phyloP scores from a whole-genome alignment of 768 basidiomycete species.

The Saitozyma podzolica region DNA sequence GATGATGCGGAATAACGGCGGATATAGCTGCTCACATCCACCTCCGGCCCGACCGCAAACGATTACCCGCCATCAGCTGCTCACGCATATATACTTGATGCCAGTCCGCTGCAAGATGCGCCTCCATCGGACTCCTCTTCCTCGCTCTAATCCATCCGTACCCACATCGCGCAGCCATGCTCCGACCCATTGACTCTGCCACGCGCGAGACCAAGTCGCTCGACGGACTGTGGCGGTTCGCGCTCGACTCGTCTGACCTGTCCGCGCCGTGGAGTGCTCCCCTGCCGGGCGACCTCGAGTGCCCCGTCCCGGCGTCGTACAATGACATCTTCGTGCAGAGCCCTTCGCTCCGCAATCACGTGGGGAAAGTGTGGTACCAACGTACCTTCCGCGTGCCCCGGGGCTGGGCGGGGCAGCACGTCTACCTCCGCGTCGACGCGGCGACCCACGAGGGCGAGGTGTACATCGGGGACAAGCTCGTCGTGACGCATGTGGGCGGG shows the following conservation, averaged over 20 bases:
- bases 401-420: constrained; percentile 20
- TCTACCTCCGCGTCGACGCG: constrained; percentile 31
- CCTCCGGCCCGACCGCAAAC: too few species aligned
- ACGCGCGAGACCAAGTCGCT: constrained; percentile 31
- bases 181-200: constrained; percentile 26
- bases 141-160: too few species aligned
- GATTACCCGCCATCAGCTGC: too few species aligned
- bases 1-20: too few species aligned
- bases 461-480: constrained; percentile 26
- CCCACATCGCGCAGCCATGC: constrained; percentile 4
- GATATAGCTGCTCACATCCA: too few species aligned
- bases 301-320: constrained; percentile 39
- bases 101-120: too few species aligned
- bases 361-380: constrained; percentile 41
- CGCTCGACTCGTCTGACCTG: constrained; percentile 14
- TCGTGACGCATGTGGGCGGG: constrained; percentile 28
- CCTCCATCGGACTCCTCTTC: too few species aligned
- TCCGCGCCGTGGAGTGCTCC: constrained; percentile 17
- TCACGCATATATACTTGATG: too few species aligned
- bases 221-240: constrained; percentile 34
- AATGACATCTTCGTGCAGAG: constrained; percentile 33
- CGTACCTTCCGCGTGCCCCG: constrained; percentile 20
- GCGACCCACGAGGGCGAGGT: constrained; percentile 37
- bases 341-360: constrained; percentile 28
- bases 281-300: constrained; percentile 30